Conservation (phyloP, 1,139 yeast genomes). For the Geotrichum europaeum region DNA sequence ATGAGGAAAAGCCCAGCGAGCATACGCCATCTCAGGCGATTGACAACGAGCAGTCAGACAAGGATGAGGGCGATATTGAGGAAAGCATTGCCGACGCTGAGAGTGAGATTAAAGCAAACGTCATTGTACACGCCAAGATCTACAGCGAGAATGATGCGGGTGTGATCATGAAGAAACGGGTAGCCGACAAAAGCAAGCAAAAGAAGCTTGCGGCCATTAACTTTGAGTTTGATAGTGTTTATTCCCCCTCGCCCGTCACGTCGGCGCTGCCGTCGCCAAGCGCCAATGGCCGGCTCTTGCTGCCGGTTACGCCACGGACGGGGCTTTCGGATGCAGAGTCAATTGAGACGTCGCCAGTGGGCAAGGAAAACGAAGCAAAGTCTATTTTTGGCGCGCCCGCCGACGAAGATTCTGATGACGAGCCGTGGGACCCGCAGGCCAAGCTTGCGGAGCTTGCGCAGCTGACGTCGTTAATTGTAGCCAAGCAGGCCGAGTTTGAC, state of each 20-base stretch:
- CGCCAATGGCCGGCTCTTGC: neutral
- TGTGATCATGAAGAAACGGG: slow-evolving; percentile 10
- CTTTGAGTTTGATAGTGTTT: neutral
- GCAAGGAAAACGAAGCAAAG: neutral
- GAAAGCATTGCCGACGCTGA: slow-evolving; percentile 18
- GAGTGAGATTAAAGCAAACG: slow-evolving; percentile 9
- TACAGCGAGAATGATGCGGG: slow-evolving; percentile 10
- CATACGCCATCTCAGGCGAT: neutral
- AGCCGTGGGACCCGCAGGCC: slow-evolving; percentile 24
- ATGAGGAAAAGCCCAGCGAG: neutral
- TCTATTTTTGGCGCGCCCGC: neutral
- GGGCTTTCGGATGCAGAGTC: neutral
- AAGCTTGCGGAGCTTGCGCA: slow-evolving; percentile 26
- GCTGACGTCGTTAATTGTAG: slow-evolving; percentile 22
- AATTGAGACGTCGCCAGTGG: neutral
- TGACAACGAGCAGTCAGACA: neutral
- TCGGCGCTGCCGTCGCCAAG: neutral
- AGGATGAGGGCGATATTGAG: slow-evolving; percentile 9
- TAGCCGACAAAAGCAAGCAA: neutral
- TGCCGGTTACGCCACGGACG: neutral
- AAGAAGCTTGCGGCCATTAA: neutral
- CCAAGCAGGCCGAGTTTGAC: slow-evolving; percentile 19
- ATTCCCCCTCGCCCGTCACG: neutral
- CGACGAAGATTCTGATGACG: slow-evolving; percentile 11
- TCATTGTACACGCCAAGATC: slow-evolving; percentile 14